Percentiles rank a stretch among this genome's conserved stretches.
Conservation (phyloP, 768 basidiomycete genomes). For the Termitomyces sp. region DNA sequence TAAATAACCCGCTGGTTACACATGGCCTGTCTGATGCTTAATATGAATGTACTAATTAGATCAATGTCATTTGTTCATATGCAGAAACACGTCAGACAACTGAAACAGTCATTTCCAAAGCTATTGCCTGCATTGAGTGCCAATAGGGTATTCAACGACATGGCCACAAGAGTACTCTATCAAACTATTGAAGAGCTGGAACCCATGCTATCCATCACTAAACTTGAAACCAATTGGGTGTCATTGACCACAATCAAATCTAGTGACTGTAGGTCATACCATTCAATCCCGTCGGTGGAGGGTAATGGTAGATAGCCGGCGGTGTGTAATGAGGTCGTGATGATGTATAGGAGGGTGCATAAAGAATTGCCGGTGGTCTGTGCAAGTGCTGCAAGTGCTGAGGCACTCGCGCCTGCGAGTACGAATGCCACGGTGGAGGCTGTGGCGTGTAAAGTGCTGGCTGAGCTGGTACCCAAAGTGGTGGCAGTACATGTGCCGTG, state of each 20-base stretch:
- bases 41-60: too few species aligned
- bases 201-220: conserved; percentile 31
- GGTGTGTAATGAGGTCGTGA: conserved; percentile 51
- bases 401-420: conserved; percentile 19
- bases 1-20: too few species aligned
- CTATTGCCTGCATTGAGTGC: conserved; percentile 18
- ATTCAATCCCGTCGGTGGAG: conserved; percentile 47
- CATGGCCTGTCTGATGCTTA: too few species aligned
- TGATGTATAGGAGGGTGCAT: conserved; percentile 44
- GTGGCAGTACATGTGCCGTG: conserved; percentile 4
- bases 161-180: conserved; percentile 26
- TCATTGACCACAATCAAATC: conserved; percentile 17
- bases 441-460: conserved; percentile 12
- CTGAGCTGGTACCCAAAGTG: background rate
- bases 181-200: conserved; percentile 28
- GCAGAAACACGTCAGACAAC: too few species aligned
- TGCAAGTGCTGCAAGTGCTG: conserved; percentile 19
- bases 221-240: conserved; percentile 40
- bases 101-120: background rate
- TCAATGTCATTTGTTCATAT: too few species aligned
- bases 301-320: conserved; percentile 53
- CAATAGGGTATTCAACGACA: conserved; percentile 23
- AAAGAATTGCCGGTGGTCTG: conserved; percentile 51
- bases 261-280: conserved; percentile 68
- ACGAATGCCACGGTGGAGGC: conserved; percentile 33